Evolutionary conservation across 345 rosid genomes (phyloP).

Genomic region (Schrenkiella parvula): DNA sequence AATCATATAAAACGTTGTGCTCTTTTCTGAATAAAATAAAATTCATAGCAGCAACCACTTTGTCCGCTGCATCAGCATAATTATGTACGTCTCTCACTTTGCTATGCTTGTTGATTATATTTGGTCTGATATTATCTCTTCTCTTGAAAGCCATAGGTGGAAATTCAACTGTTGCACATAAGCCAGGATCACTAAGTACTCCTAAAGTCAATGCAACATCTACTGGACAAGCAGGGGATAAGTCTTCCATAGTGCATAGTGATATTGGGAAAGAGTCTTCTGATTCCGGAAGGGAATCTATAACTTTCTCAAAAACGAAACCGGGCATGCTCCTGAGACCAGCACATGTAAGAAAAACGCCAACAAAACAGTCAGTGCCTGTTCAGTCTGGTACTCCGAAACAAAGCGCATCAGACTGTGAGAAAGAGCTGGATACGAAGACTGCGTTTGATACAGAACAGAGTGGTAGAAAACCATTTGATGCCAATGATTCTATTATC

Average conservation of each 20-base stretch:
- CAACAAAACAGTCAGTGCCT: constrained; percentile 41
- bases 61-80: background rate
- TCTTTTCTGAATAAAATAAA: background rate
- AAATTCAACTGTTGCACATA: constrained; percentile 50
- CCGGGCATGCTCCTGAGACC: constrained; percentile 96
- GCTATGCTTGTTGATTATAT: background rate
- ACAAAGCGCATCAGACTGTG: constrained; percentile 32
- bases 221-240: constrained; percentile 45
- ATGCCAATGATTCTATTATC: constrained; percentile 39
- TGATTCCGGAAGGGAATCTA: constrained; percentile 52
- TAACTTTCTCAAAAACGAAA: constrained; percentile 80
- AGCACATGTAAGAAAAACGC: constrained; percentile 58
- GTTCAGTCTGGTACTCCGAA: constrained; percentile 40
- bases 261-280: constrained; percentile 46
- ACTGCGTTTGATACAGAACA: constrained; percentile 31
- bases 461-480: constrained; percentile 37
- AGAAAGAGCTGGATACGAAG: constrained; percentile 32
- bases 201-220: constrained; percentile 50
- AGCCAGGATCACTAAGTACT: constrained; percentile 41
- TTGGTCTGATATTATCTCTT: constrained; percentile 31
- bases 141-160: constrained; percentile 59
- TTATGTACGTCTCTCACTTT: background rate
- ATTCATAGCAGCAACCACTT: background rate
- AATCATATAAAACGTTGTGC: background rate
- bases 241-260: constrained; percentile 39